Conservation (phyloP, 371 early-diverging fungal genomes). For the Rhizomucor pusillus region DNA sequence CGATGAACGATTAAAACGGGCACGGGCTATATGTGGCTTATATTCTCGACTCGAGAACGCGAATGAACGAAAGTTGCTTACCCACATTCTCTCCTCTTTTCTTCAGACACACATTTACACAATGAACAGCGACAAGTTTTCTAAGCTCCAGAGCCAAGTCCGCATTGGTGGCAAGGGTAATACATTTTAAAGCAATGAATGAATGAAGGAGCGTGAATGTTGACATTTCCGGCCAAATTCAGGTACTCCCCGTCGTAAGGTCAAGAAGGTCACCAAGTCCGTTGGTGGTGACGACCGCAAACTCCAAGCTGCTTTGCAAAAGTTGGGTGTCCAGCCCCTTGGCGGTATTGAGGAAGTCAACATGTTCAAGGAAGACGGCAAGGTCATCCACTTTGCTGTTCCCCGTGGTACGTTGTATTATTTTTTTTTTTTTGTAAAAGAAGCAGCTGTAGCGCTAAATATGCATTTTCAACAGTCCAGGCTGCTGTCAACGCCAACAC, state of each 20-base stretch:
- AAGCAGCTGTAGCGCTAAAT: not conserved
- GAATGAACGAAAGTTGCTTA: not conserved
- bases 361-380: conserved; percentile 96
- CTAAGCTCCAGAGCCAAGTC: conserved; percentile 88
- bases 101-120: conserved; percentile 3
- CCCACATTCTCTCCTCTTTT: not conserved
- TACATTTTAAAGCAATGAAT: too few species aligned
- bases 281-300: conserved; percentile 69
- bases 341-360: conserved; percentile 94
- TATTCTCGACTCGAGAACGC: too few species aligned
- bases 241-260: conserved; percentile 93
- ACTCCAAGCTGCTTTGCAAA: conserved; percentile 83
- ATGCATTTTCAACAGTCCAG: conserved; percentile 57
- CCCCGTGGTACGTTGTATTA: conserved; percentile 76
- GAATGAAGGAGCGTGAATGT: too few species aligned
- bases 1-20: too few species aligned
- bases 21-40: too few species aligned
- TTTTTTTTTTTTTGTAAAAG: not conserved
- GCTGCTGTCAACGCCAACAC: conserved; percentile 88
- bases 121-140: conserved; percentile 96
- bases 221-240: too few species aligned
- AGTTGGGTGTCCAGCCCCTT: conserved; percentile 84
- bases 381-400: conserved; percentile 88
- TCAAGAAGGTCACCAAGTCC: conserved; percentile 66
- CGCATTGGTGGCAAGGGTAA: conserved; percentile 91